Evolutionary conservation across 495 filamentous ascomycete genomes (phyloP).

Genomic region (Penicillium soppii): DNA sequence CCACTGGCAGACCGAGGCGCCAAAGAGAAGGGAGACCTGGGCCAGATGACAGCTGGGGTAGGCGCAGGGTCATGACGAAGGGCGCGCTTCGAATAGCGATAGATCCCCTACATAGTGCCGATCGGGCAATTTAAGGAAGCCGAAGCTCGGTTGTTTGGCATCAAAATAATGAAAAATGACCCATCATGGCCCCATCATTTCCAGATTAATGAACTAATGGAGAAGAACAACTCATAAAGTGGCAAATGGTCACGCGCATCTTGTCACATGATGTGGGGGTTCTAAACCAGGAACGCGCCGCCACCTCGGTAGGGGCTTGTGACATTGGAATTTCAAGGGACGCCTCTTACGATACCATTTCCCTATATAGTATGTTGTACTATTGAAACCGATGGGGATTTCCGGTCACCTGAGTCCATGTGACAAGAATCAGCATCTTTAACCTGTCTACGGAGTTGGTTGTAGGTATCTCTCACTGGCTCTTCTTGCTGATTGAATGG

Average conservation of each 20-base stretch:
- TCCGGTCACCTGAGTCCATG: conserved; percentile 3
- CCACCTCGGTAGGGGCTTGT: conserved; percentile 17
- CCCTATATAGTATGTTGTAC: not conserved
- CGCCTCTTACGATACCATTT: not conserved
- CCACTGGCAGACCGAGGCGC: conserved; percentile 13
- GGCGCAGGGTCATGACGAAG: conserved; percentile 1
- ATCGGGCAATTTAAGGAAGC: not conserved
- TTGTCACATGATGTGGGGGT: conserved; percentile 22
- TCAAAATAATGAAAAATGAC: too few relatives aligned
- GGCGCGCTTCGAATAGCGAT: conserved; percentile 11
- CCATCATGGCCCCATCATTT: not conserved
- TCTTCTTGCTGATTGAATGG: not conserved
- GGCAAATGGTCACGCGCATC: conserved; percentile 23
- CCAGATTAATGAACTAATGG: not conserved
- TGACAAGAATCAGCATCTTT: conserved; percentile 1
- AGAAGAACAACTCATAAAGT: conserved; percentile 12
- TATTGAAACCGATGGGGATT: too few relatives aligned
- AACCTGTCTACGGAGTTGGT: too few relatives aligned
- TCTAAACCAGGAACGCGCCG: conserved; percentile 9
- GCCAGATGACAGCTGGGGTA: conserved; percentile 16
- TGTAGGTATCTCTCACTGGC: too few relatives aligned
- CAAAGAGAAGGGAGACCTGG: conserved; percentile 7
- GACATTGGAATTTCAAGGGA: conserved; percentile 10
- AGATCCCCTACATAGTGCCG: not conserved
- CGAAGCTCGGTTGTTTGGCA: too few relatives aligned